Conservation (phyloP, 768 basidiomycete species). For the Leucocoprinus sp. region DNA sequence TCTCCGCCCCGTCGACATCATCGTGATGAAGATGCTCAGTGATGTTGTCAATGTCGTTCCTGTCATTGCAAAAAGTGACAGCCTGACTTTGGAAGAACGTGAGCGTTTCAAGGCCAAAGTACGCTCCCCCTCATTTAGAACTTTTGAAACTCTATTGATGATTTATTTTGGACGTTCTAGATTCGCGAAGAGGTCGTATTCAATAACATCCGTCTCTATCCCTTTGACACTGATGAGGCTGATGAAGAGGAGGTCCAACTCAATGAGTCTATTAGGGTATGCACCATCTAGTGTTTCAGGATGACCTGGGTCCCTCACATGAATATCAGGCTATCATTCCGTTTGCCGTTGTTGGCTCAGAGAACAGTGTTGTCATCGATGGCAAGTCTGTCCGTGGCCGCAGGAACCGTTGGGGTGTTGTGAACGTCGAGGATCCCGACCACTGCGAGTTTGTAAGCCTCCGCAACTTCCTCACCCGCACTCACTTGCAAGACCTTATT, state of each 20-base stretch:
- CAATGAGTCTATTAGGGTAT: conserved; percentile 83
- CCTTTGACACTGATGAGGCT: conserved; percentile 93
- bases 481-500: conserved; percentile 96
- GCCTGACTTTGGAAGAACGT: conserved; percentile 88
- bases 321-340: conserved; percentile 79
- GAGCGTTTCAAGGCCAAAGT: conserved; percentile 91
- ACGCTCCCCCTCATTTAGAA: conserved; percentile 12
- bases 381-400: conserved; percentile 93
- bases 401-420: conserved; percentile 97
- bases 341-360: conserved; percentile 97
- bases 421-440: conserved; percentile 92
- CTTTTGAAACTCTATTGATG: neutral
- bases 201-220: conserved; percentile 92
- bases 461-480: conserved; percentile 95
- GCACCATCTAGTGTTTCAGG: conserved; percentile 21
- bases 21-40: conserved; percentile 98
- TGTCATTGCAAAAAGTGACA: conserved; percentile 97
- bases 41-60: conserved; percentile 99
- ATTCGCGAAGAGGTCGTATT: conserved; percentile 89
- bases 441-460: conserved; percentile 99
- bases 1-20: conserved; percentile 92
- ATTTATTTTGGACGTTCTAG: conserved; percentile 31
- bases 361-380: conserved; percentile 90
- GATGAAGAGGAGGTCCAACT: conserved; percentile 88
- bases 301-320: conserved; percentile 4